phyloP scores from a whole-genome alignment of 805 yeast genomes.

The Candida nitratophila region DNA sequence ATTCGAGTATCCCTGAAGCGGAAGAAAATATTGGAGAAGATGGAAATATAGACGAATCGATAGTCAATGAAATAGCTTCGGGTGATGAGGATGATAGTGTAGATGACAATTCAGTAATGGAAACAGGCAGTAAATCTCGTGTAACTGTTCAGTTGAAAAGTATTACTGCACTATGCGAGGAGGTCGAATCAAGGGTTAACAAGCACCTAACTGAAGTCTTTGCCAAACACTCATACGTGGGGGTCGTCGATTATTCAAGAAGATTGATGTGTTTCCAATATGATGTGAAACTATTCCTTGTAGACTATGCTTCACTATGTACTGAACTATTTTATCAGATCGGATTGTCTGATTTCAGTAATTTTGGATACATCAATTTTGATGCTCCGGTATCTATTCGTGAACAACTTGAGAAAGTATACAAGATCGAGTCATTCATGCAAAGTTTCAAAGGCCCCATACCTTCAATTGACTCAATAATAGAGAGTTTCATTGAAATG shows the following conservation, averaged over 20 bases:
- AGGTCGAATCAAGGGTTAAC: slow-evolving; percentile 39
- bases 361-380: slow-evolving; percentile 59
- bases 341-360: slow-evolving; percentile 69
- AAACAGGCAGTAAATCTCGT: slow-evolving; percentile 14
- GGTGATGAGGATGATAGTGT: background rate
- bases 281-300: slow-evolving; percentile 67
- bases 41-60: background rate
- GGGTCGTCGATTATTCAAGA: slow-evolving; percentile 65
- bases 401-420: slow-evolving; percentile 30
- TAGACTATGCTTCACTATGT: slow-evolving; percentile 71
- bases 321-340: slow-evolving; percentile 75
- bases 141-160: slow-evolving; percentile 48
- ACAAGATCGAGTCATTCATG: slow-evolving; percentile 14
- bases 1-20: background rate
- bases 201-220: slow-evolving; percentile 59
- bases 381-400: slow-evolving; percentile 24
- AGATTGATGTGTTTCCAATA: slow-evolving; percentile 80
- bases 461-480: slow-evolving; percentile 15
- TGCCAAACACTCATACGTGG: slow-evolving; percentile 67
- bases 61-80: background rate
- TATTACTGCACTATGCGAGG: slow-evolving; percentile 45
- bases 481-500: slow-evolving; percentile 38
- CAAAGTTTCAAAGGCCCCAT: background rate
- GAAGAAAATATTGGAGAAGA: too few species aligned
- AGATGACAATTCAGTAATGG: background rate